Percentiles rank a stretch among this genome's conserved stretches.
Evolutionary conservation across 2,329 filamentous ascomycete species (phyloP).

Genomic region (Colletotrichum orchidophilum): DNA sequence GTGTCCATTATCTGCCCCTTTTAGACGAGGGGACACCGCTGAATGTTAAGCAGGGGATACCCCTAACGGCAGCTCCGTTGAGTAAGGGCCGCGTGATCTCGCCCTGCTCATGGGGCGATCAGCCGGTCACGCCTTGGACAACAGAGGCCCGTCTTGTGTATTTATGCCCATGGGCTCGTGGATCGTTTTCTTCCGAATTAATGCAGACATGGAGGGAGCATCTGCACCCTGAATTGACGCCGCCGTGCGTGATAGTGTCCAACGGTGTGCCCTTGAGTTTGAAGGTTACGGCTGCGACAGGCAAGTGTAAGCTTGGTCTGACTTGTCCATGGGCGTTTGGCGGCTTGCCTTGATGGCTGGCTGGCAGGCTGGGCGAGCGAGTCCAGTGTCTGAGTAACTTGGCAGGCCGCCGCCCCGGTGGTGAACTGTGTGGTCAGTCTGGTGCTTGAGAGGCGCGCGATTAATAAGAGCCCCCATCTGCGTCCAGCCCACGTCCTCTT

Average conservation of each 20-base stretch:
- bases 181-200: slow-evolving; percentile 1
- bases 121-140: not conserved
- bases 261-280: not conserved
- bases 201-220: slow-evolving; percentile 12
- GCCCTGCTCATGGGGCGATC: slow-evolving; percentile 15
- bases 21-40: slow-evolving; percentile 7
- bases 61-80: slow-evolving; percentile 5
- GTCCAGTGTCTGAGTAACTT: not conserved
- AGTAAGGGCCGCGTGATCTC: slow-evolving; percentile 10
- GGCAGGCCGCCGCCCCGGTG: not conserved
- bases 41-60: slow-evolving; percentile 15
- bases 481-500: not conserved
- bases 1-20: slow-evolving; percentile 8
- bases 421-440: not conserved
- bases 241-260: not conserved
- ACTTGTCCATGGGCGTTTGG: not conserved
- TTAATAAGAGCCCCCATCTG: slow-evolving; percentile 5
- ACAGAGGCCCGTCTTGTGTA: not conserved
- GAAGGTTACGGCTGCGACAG: not conserved
- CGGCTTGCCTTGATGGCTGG: not conserved
- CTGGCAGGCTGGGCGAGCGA: not conserved
- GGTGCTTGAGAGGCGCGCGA: slow-evolving; percentile 3
- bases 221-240: slow-evolving; percentile 22
- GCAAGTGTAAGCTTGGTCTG: slow-evolving; percentile 10
- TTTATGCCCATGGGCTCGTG: not conserved